Conservation (phyloP, 2,329 filamentous ascomycete genomes). For the Sarocladium kiliense region DNA sequence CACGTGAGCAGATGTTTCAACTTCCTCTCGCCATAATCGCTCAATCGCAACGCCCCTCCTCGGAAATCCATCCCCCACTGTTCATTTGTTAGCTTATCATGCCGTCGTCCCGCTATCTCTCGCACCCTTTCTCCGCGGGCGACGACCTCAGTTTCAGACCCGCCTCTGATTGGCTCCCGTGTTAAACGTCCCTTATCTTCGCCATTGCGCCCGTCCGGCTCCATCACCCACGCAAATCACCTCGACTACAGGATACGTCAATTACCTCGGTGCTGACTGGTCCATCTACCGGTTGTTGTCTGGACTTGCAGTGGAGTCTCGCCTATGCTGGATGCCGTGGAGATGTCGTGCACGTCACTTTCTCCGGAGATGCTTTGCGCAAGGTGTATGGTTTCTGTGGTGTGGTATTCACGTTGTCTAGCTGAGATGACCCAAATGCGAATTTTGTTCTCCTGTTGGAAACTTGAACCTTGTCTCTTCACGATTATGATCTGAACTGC, state of each 20-base stretch:
- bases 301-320: not conserved
- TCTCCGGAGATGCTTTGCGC: conserved; percentile 3
- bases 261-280: not conserved
- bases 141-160: not conserved
- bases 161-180: conserved; percentile 3
- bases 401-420: not conserved
- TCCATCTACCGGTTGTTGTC: not conserved
- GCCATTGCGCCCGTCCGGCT: not conserved
- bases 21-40: too few species aligned
- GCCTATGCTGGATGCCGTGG: not conserved
- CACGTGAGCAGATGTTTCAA: too few species aligned
- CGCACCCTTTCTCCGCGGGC: conserved; percentile 7
- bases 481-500: not conserved
- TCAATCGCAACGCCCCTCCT: not conserved
- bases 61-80: not conserved
- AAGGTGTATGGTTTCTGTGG: not conserved
- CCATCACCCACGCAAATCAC: not conserved
- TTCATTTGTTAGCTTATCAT: not conserved
- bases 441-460: not conserved
- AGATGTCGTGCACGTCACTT: not conserved
- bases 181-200: not conserved
- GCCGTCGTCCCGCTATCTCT: not conserved
- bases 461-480: not conserved
- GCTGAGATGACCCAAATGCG: not conserved
- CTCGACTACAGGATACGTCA: not conserved